These are phyloP conservation scores for Clonostachys rosea DNA, from an alignment of 2,329 filamentous ascomycete species.

Conservation along the genomic window DNA sequence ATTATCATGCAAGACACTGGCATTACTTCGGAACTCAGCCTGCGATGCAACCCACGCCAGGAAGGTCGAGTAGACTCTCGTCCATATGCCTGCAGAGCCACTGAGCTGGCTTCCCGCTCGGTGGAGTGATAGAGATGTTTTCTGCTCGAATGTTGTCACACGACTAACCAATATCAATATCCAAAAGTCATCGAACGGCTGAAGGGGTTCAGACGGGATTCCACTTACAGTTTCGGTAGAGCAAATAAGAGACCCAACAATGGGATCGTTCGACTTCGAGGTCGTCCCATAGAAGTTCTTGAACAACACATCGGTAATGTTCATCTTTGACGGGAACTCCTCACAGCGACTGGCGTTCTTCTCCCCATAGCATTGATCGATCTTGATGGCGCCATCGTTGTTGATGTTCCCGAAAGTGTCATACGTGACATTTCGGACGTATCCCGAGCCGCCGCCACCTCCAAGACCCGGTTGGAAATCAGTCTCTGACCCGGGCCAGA, in stretches of 20 bases:
- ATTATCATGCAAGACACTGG: no score
- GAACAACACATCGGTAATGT: constrained; percentile 17
- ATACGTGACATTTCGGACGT: constrained; percentile 58
- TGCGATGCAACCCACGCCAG: constrained; percentile 2
- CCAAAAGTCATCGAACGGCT: neutral
- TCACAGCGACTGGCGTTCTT: constrained; percentile 4
- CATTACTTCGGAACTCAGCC: neutral
- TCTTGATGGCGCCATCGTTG: constrained; percentile 36
- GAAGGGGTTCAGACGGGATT: neutral
- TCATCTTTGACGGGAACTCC: constrained; percentile 8
- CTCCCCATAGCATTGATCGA: constrained; percentile 17
- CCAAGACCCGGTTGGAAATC: constrained; percentile 52
- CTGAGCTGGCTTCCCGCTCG: constrained; percentile 32
- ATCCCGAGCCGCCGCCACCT: constrained; percentile 52
- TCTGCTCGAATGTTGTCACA: constrained; percentile 40
- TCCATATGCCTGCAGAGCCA: constrained; percentile 45
- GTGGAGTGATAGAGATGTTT: constrained; percentile 40
- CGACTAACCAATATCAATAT: constrained; percentile 4
- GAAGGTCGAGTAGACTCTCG: constrained; percentile 46
- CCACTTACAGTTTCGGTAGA: constrained; percentile 16
- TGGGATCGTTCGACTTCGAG: constrained; percentile 17
- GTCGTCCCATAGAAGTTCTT: constrained; percentile 18
- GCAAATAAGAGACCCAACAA: constrained; percentile 18
- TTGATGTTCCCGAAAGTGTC: constrained; percentile 51
- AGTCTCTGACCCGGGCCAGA: constrained; percentile 54